Conservation (phyloP, 2,329 filamentous ascomycete species). For the Botrytis pseudocinerea region DNA sequence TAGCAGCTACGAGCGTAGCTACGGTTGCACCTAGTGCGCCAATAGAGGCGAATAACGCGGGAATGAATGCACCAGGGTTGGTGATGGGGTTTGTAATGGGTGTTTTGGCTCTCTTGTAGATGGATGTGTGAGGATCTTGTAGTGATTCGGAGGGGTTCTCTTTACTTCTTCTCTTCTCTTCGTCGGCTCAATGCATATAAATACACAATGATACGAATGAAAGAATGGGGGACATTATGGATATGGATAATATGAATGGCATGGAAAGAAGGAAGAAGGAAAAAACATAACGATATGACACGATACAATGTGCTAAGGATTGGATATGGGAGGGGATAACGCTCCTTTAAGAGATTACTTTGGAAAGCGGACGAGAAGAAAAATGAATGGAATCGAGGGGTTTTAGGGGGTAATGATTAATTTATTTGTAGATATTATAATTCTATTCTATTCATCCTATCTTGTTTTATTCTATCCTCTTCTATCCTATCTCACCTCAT, state of each 20-base stretch:
- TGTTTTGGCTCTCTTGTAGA: conserved; percentile 32
- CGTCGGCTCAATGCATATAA: background rate
- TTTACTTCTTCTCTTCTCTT: background rate
- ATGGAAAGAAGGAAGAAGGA: background rate
- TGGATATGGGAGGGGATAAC: background rate
- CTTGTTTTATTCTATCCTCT: background rate
- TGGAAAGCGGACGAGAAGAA: background rate
- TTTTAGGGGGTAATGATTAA: background rate
- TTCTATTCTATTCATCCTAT: background rate
- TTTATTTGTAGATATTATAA: conserved; percentile 8
- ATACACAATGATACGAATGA: background rate
- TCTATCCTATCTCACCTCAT: background rate
- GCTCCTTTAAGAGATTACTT: background rate
- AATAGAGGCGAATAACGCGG: conserved; percentile 31
- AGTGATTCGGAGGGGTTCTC: background rate
- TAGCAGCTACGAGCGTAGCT: background rate
- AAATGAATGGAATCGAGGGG: background rate
- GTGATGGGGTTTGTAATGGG: conserved; percentile 35
- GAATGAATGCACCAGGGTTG: conserved; percentile 30
- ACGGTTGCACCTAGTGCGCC: conserved; percentile 28
- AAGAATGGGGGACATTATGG: background rate
- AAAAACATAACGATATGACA: background rate
- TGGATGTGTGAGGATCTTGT: background rate
- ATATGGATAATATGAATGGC: background rate
- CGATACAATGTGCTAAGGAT: background rate